These are phyloP conservation scores for Penicillium lagena DNA, from an alignment of 495 filamentous ascomycete species.

Conservation along the genomic window DNA sequence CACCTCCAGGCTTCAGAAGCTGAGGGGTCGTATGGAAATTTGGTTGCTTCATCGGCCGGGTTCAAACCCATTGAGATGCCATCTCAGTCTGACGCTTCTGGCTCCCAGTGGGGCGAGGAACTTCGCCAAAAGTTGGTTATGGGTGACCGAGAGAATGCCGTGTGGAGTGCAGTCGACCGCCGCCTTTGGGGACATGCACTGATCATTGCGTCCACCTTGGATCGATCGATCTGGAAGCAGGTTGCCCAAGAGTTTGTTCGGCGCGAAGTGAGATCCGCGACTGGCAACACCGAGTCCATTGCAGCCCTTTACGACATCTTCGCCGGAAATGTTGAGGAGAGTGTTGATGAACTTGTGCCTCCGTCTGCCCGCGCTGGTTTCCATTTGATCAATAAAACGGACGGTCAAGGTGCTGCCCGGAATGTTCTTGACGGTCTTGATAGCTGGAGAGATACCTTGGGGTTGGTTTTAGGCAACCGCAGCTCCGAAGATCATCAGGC, in stretches of 20 bases:
- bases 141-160: constrained; percentile 84
- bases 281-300: constrained; percentile 72
- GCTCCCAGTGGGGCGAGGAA: constrained; percentile 58
- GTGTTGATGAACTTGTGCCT: constrained; percentile 94
- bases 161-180: constrained; percentile 92
- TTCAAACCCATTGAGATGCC: constrained; percentile 20
- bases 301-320: constrained; percentile 90
- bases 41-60: constrained; percentile 18
- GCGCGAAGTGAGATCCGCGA: constrained; percentile 76
- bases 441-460: constrained; percentile 87
- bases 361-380: constrained; percentile 86
- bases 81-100: constrained; percentile 52
- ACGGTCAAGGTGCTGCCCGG: constrained; percentile 54
- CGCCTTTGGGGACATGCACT: constrained; percentile 95
- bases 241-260: constrained; percentile 91
- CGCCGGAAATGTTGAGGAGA: constrained; percentile 89
- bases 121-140: constrained; percentile 65
- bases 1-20: constrained; percentile 36
- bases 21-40: constrained; percentile 15
- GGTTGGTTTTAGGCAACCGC: constrained; percentile 79
- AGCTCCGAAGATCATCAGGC: constrained; percentile 70
- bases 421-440: constrained; percentile 79
- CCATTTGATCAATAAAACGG: constrained; percentile 72
- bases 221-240: constrained; percentile 72
- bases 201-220: constrained; percentile 75